A percentile compares a stretch with the other conserved stretches of the same genome.
These are phyloP conservation scores for Pythium scleroteichum DNA, from an alignment of 352 stramenopile genomes.

Conservation along the genomic window DNA sequence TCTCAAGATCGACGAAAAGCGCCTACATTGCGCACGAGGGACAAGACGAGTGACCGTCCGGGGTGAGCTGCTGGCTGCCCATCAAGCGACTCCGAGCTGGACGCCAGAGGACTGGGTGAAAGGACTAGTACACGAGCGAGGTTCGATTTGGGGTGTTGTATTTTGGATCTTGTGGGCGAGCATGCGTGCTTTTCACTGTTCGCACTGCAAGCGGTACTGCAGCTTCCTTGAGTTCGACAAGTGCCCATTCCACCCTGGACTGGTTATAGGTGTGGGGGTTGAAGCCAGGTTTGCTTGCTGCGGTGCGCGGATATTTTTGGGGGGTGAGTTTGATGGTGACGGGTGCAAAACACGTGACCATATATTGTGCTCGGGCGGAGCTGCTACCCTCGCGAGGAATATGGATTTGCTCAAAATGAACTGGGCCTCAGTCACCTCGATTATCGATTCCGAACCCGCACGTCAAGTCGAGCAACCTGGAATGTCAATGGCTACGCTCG, in stretches of 20 bases:
- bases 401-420: conserved; percentile 32
- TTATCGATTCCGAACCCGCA: not conserved
- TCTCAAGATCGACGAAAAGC: conserved; percentile 24
- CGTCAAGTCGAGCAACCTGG: not conserved
- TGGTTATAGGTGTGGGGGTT: conserved; percentile 34
- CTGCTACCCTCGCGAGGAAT: conserved; percentile 24
- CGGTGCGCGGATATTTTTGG: conserved; percentile 42
- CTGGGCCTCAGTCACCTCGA: conserved; percentile 38
- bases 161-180: conserved; percentile 88
- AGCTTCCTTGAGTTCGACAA: conserved; percentile 42
- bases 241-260: conserved; percentile 53
- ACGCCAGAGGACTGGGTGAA: conserved; percentile 45
- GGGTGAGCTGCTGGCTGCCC: conserved; percentile 48
- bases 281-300: conserved; percentile 63
- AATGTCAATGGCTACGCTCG: conserved; percentile 2
- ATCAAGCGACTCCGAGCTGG: conserved; percentile 48
- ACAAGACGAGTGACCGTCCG: conserved; percentile 43
- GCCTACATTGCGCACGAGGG: conserved; percentile 39
- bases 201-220: conserved; percentile 40
- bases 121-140: conserved; percentile 39
- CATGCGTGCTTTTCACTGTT: conserved; percentile 57
- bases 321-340: conserved; percentile 39
- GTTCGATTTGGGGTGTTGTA: conserved; percentile 54
- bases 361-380: conserved; percentile 9
- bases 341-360: conserved; percentile 54